Percentiles rank a stretch among this genome's conserved stretches.
Evolutionary conservation across 805 yeast species (phyloP).

Genomic region (Diddensiella caesifluorescens): DNA sequence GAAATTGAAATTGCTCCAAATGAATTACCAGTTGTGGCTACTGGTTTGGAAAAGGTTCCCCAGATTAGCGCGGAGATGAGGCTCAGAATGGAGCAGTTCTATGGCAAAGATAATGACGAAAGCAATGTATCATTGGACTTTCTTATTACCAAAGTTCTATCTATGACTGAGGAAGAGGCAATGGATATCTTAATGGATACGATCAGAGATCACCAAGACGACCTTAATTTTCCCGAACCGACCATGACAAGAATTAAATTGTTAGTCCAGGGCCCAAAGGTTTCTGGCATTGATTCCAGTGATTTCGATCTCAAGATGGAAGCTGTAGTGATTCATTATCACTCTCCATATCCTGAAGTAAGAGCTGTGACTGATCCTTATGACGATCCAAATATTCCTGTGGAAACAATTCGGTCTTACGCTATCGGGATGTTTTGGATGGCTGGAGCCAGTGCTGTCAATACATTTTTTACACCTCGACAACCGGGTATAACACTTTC

Average conservation of each 20-base stretch:
- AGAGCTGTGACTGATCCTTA: conserved; percentile 48
- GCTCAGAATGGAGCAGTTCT: conserved; percentile 23
- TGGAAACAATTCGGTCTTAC: conserved; percentile 48
- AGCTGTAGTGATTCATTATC: conserved; percentile 37
- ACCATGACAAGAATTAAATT: conserved; percentile 34
- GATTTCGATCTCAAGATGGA: conserved; percentile 33
- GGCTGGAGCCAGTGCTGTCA: conserved; percentile 40
- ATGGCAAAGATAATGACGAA: not conserved
- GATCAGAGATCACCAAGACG: conserved; percentile 41
- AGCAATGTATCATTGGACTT: conserved; percentile 4
- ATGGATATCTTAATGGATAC: conserved; percentile 38
- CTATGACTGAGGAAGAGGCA: conserved; percentile 37
- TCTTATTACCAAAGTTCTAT: conserved; percentile 5
- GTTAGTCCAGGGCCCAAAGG: conserved; percentile 16
- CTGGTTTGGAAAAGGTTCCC: too few relatives aligned
- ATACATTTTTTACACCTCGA: conserved; percentile 53
- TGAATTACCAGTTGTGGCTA: too few relatives aligned
- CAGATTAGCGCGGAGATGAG: too few relatives aligned
- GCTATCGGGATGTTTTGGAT: conserved; percentile 36
- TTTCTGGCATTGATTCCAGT: conserved; percentile 11
- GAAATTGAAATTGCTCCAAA: too few relatives aligned
- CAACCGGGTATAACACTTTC: conserved; percentile 43
- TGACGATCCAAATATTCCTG: conserved; percentile 42
- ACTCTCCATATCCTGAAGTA: conserved; percentile 55
- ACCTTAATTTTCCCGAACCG: conserved; percentile 42